phyloP scores from a whole-genome alignment of 2,329 filamentous ascomycete genomes.

The Atkinsonella hypoxylon region DNA sequence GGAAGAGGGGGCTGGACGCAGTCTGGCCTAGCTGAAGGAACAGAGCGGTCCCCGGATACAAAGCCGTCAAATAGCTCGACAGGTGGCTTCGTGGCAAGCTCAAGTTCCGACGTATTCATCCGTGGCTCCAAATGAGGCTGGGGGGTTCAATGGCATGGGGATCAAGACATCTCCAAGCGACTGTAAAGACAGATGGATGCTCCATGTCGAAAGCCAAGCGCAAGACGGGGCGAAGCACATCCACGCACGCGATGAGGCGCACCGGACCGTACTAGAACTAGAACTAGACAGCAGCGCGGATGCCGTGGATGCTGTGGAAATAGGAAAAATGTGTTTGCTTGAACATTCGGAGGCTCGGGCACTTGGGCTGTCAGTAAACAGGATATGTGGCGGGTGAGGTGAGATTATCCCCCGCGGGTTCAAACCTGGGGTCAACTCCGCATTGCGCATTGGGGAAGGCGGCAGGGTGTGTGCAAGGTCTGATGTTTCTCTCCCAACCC shows the following conservation, averaged over 20 bases:
- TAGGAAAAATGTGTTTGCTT: not conserved
- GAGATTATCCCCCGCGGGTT: conserved; percentile 6
- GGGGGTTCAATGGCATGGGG: not conserved
- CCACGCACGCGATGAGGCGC: not conserved
- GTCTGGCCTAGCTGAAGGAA: not conserved
- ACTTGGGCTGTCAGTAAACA: too few relatives aligned
- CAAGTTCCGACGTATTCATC: not conserved
- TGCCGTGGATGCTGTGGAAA: not conserved
- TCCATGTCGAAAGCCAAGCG: not conserved
- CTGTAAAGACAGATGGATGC: not conserved
- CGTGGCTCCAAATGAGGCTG: not conserved
- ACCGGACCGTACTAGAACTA: too few relatives aligned
- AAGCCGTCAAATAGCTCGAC: not conserved
- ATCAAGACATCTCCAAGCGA: not conserved
- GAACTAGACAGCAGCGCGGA: not conserved
- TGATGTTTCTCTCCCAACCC: too few relatives aligned
- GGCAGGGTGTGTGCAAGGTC: not conserved
- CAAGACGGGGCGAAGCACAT: too few relatives aligned
- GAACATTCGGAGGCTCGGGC: not conserved
- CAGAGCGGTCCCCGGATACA: not conserved
- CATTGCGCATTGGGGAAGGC: conserved; percentile 22
- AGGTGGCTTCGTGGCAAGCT: not conserved
- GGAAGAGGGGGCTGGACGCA: not conserved
- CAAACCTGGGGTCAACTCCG: conserved; percentile 22
- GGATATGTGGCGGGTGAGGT: conserved; percentile 5